Conservation (phyloP, 192 early-diverging fungal genomes). For the Gorgonomyces haynaldii region DNA sequence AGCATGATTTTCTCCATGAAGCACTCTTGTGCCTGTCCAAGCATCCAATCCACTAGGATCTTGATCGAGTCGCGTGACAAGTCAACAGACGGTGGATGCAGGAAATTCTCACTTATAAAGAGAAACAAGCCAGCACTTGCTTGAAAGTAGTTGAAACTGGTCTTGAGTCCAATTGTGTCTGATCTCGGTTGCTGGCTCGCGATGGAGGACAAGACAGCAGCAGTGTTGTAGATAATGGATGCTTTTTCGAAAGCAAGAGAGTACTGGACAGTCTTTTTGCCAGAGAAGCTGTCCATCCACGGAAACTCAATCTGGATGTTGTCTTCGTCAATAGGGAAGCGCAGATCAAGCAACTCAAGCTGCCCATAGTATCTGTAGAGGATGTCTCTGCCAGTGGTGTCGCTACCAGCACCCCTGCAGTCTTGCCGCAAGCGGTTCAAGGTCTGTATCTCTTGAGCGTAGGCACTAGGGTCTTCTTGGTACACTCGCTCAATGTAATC, state of each 20-base stretch:
- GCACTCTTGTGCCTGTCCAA: constrained; percentile 92
- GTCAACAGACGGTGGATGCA: constrained; percentile 90
- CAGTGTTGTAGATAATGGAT: constrained; percentile 89
- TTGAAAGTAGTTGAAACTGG: constrained; percentile 84
- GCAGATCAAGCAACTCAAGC: constrained; percentile 81
- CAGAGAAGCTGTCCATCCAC: constrained; percentile 89
- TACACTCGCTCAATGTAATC: constrained; percentile 73
- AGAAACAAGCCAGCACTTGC: constrained; percentile 85
- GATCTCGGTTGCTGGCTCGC: constrained; percentile 64
- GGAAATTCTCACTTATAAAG: constrained; percentile 96
- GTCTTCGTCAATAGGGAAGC: constrained; percentile 89
- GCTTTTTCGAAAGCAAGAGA: constrained; percentile 98
- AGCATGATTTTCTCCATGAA: constrained; percentile 73
- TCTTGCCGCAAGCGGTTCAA: constrained; percentile 91
- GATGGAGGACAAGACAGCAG: constrained; percentile 56
- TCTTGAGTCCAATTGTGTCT: constrained; percentile 62
- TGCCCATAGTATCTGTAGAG: constrained; percentile 96
- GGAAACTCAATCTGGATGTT: constrained; percentile 79
- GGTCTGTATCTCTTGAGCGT: constrained; percentile 64
- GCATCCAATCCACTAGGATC: constrained; percentile 70
- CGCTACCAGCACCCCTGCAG: constrained; percentile 87
- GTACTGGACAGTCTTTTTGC: constrained; percentile 66
- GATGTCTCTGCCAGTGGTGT: constrained; percentile 84
- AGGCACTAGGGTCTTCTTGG: constrained; percentile 90
- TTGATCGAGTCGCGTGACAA: constrained; percentile 83